Base-by-base conservation (phyloP, 208 protist species). In the Wallacemonas rigidus region DNA sequence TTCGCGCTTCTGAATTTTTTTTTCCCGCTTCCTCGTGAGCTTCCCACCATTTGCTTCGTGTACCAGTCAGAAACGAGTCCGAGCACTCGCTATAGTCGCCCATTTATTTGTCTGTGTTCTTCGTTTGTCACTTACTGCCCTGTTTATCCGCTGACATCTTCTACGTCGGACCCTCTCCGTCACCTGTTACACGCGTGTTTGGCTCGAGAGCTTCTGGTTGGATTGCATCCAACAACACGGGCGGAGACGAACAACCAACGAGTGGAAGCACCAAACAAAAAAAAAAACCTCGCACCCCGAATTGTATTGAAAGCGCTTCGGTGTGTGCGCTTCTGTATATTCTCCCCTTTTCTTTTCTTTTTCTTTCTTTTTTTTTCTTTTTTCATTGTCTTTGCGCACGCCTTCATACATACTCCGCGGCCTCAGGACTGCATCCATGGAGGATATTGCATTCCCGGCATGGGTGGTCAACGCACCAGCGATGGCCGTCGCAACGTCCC, bases 361-460 rank as follows among this genome's bases (percentile, higher is more conserved):
- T 56, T n/a, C 51, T 56, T 56, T 56, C 51, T 1, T 56, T 56
- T 56, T 40, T 62, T 41, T 62, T 0, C 17, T 9, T 62, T 17
- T 62, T 38, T 43, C 56, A 8, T 8, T 62, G 1, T 40, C 38
- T 17, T 6, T 57, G 26, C 0, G 26, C 26, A 26, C 26, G 26
- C 17, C 9, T 57, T 57, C 26, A 36, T 57, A 1, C 26, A 36
- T 57, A 6, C 45, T 50, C 45, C 12, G 12, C 12, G 8, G 8
- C 45, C 45, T 26, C 51, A 43, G 45, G 26, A 26, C 26, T 26
- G 26, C 26, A 26, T 50, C 44, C 11, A 95, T 95, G 91, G 77
- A 95, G 36, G 87, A 95, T 43, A 89, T 93, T 53, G 74, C 68
- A 3, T 92, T 95, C 60, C 88, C 91, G 0, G 15, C 57, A 3